Base-by-base conservation (phyloP, 2,329 filamentous ascomycete species). In the Aspergillus phoenicis region DNA sequence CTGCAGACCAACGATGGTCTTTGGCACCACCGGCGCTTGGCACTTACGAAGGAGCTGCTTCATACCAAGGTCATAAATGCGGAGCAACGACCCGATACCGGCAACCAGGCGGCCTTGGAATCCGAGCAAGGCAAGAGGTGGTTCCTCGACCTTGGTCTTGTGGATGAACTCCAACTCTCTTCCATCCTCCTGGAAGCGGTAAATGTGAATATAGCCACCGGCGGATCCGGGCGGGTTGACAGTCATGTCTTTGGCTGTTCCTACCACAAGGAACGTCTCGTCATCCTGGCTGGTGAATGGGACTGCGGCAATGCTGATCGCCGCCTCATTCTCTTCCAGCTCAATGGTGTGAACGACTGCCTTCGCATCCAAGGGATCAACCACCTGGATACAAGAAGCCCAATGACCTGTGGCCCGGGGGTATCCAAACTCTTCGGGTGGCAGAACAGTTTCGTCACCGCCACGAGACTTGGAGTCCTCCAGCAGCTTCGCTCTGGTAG, bases 321-420 rank as follows among this genome's bases (percentile, higher is more conserved):
- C 93, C 17, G 93, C 91, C 76, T 98, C 93, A 68, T 99, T 98
- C 43, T 95, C 89, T 53, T 90, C 89, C 0, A 99, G 78, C 61
- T 98, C 89, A 45, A 98, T 82, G 0, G 87, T 93, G 65, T 91
- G 88, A 4, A 95, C 76, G 1, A 96, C 89, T 3, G 80, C 77
- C 70, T 95, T 93, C 52, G 90, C 85, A 15, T 82, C 85, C 2
- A 94, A 74, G 0, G 95, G 93, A 71, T 99, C 95, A 17, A 99
- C 84, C 20, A 97, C 86, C 70, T 91, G 93, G 66, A 99, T 93
- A 76, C 93, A 98, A 8, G 94, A 98, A 43, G 95, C 92, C 95
- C 95, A 99, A 66, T 94, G 90, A 20, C 91, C 90, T 62, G 86
- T 87, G 24, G 88, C 93, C 59, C 89, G 87, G 8, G 95, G 91